phyloP scores from a whole-genome alignment of 1,284 basidiomycete genomes.

The Irpex sp. region DNA sequence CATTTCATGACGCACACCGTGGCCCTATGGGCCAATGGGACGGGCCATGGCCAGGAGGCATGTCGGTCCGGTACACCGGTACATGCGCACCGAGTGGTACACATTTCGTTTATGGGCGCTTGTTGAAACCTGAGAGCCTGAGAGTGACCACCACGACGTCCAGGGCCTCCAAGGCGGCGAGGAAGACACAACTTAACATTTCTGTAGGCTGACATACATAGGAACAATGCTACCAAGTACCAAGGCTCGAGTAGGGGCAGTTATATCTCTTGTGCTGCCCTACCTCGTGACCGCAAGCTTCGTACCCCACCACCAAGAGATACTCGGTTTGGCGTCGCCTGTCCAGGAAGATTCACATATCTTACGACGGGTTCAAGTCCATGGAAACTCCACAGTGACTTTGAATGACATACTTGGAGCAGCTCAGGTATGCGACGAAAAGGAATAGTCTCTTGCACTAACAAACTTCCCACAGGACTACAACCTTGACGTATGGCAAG shows the following conservation, averaged over 20 bases:
- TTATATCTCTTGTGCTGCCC: neutral
- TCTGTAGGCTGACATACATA: neutral
- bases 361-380: conserved; percentile 8
- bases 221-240: neutral
- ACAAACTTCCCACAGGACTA: conserved; percentile 14
- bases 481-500: conserved; percentile 27
- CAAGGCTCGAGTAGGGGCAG: neutral
- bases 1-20: no score
- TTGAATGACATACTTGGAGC: conserved; percentile 13
- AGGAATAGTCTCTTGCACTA: neutral
- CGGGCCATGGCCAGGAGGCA: no score
- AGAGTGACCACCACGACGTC: no score
- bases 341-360: neutral
- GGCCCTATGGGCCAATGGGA: no score
- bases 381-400: conserved; percentile 1
- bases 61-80: no score
- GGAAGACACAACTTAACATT: no score
- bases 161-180: no score
- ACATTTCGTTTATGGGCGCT: no score
- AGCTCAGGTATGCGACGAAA: conserved; percentile 15
- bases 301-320: neutral
- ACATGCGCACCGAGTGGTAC: no score
- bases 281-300: neutral
- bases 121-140: no score
- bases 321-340: neutral